Percentiles rank a stretch among this genome's conserved stretches.
Conservation (phyloP, 1,139 yeast species). For the Pichia sp. region DNA sequence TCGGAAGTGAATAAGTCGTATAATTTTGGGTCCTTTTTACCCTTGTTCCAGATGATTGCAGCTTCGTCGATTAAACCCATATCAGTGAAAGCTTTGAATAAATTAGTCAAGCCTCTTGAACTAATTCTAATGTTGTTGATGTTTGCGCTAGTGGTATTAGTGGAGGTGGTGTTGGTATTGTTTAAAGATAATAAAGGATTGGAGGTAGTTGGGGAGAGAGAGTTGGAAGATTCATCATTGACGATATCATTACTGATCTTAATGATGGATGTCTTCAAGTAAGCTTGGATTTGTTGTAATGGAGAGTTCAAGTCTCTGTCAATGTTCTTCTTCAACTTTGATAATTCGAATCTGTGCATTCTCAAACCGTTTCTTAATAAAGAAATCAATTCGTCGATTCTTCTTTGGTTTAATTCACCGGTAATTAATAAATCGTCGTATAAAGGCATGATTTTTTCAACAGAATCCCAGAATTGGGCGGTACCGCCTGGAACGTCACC, state of each 20-base stretch:
- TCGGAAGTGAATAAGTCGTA: slow-evolving; percentile 37
- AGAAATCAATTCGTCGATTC: slow-evolving; percentile 44
- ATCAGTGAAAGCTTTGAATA: slow-evolving; percentile 56
- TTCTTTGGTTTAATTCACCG: slow-evolving; percentile 41
- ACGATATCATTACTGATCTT: slow-evolving; percentile 47
- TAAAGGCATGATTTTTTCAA: slow-evolving; percentile 45
- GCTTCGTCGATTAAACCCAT: slow-evolving; percentile 51
- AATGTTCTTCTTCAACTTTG: slow-evolving; percentile 47
- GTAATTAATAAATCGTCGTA: slow-evolving; percentile 43
- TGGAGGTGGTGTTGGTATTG: too few relatives aligned
- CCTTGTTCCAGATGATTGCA: slow-evolving; percentile 48
- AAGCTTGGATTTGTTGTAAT: slow-evolving; percentile 43
- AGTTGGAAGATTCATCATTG: background rate
- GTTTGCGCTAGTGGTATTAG: background rate
- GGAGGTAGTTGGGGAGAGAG: background rate
- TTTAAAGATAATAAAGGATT: background rate
- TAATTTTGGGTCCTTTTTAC: slow-evolving; percentile 31
- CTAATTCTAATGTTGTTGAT: slow-evolving; percentile 31
- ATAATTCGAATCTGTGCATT: slow-evolving; percentile 46
- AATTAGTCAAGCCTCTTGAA: slow-evolving; percentile 53
- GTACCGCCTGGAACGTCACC: slow-evolving; percentile 30
- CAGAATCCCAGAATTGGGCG: slow-evolving; percentile 43
- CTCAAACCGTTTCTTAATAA: slow-evolving; percentile 49
- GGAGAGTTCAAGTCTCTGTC: slow-evolving; percentile 50
- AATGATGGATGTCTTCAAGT: slow-evolving; percentile 40